Conservation (phyloP, 768 basidiomycete species). For the Coprinellus micaceus region DNA sequence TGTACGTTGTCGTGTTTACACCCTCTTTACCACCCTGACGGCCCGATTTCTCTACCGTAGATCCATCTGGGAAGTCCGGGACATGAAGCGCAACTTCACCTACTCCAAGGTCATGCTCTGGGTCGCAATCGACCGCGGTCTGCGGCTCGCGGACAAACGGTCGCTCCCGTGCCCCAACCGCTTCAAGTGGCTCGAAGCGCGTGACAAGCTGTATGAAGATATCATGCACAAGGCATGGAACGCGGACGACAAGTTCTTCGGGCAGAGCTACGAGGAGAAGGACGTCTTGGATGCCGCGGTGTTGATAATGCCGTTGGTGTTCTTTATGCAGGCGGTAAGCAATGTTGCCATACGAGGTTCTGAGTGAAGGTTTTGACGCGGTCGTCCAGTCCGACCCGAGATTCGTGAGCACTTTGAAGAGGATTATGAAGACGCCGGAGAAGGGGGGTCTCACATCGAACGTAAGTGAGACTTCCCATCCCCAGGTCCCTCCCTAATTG, state of each 20-base stretch:
- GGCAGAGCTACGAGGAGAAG: constrained; percentile 87
- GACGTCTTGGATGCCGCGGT: constrained; percentile 83
- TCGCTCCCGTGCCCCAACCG: constrained; percentile 71
- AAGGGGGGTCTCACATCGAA: constrained; percentile 90
- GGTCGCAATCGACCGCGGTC: constrained; percentile 92
- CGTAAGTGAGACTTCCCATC: constrained; percentile 34
- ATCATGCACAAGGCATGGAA: constrained; percentile 91
- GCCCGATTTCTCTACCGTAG: constrained; percentile 2
- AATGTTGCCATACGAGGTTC: neutral
- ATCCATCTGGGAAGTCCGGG: constrained; percentile 78
- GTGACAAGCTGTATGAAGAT: constrained; percentile 64
- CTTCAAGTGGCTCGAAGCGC: constrained; percentile 14
- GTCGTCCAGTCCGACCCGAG: constrained; percentile 73
- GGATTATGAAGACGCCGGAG: constrained; percentile 83
- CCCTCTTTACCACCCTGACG: neutral
- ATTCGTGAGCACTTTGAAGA: constrained; percentile 81
- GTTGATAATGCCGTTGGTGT: constrained; percentile 89
- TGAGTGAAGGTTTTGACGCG: neutral
- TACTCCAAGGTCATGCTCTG: constrained; percentile 96
- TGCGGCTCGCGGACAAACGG: constrained; percentile 92
- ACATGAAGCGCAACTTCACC: constrained; percentile 80
- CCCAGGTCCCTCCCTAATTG: neutral
- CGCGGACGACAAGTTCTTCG: constrained; percentile 61
- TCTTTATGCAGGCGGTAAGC: constrained; percentile 81
- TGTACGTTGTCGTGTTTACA: constrained; percentile 46